These are phyloP conservation scores for Solanum chiquidenum DNA, from an alignment of 257 asterid genomes.

Conservation along the genomic window DNA sequence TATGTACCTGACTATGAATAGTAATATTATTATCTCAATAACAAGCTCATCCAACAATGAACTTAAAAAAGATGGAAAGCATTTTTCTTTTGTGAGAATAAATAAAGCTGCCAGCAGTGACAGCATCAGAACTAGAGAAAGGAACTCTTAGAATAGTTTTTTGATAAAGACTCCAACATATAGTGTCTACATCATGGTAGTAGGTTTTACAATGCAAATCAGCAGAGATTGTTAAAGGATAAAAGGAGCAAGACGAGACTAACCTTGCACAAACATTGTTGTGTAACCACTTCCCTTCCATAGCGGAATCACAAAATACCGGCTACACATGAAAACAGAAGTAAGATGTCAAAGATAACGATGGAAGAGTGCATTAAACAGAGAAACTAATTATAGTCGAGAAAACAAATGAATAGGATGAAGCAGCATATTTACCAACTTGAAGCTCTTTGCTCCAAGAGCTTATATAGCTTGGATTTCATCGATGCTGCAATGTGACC, in stretches of 20 bases:
- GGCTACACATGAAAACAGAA: slow-evolving; percentile 37
- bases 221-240: not conserved
- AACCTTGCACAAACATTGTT: slow-evolving; percentile 88
- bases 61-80: not conserved
- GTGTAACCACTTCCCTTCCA: slow-evolving; percentile 95
- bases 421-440: slow-evolving; percentile 40
- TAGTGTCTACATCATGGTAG: not conserved
- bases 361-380: not conserved
- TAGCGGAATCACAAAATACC: slow-evolving; percentile 76
- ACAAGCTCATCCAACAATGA: not conserved
- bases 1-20: not conserved
- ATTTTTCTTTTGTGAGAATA: not conserved
- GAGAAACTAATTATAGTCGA: not conserved
- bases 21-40: not conserved
- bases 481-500: slow-evolving; percentile 85
- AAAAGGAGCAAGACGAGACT: not conserved
- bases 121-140: not conserved
- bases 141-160: not conserved
- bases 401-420: not conserved
- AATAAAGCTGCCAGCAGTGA: not conserved
- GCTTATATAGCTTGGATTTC: slow-evolving; percentile 51
- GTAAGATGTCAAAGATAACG: slow-evolving; percentile 1
- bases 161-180: not conserved
- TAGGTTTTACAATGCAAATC: not conserved
- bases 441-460: slow-evolving; percentile 67